These are phyloP conservation scores for Colletotrichum chrysophilum DNA, from an alignment of 2,329 filamentous ascomycete genomes.

Conservation along the genomic window DNA sequence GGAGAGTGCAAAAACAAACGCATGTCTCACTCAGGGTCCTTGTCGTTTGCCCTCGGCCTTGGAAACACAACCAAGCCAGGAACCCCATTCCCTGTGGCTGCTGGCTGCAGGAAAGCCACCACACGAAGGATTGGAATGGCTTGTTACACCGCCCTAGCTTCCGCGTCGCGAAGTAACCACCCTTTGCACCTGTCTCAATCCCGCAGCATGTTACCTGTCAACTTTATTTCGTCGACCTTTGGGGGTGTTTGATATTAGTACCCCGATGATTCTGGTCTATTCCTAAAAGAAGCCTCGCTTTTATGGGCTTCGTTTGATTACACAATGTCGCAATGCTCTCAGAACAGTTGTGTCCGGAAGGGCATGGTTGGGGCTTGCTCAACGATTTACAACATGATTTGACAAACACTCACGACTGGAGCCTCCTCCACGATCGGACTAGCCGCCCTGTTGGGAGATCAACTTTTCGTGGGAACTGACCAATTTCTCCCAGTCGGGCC, in stretches of 20 bases:
- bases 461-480: constrained; percentile 5
- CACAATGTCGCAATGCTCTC: background rate
- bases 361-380: background rate
- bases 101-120: background rate
- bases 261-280: background rate
- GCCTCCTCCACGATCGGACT: constrained; percentile 3
- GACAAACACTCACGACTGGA: background rate
- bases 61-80: background rate
- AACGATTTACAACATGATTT: background rate
- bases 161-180: constrained; percentile 8
- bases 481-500: background rate
- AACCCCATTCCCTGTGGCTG: background rate
- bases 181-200: background rate
- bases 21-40: constrained; percentile 6
- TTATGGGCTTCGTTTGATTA: background rate
- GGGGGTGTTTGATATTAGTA: background rate
- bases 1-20: background rate
- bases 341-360: background rate
- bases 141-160: constrained; percentile 18
- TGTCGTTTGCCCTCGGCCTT: background rate
- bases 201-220: constrained; percentile 4
- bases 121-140: background rate
- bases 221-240: constrained; percentile 10
- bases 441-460: background rate
- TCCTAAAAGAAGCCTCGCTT: background rate